These are phyloP conservation scores for Prunus mongolica DNA, from an alignment of 306 rosid genomes.

Conservation along the genomic window DNA sequence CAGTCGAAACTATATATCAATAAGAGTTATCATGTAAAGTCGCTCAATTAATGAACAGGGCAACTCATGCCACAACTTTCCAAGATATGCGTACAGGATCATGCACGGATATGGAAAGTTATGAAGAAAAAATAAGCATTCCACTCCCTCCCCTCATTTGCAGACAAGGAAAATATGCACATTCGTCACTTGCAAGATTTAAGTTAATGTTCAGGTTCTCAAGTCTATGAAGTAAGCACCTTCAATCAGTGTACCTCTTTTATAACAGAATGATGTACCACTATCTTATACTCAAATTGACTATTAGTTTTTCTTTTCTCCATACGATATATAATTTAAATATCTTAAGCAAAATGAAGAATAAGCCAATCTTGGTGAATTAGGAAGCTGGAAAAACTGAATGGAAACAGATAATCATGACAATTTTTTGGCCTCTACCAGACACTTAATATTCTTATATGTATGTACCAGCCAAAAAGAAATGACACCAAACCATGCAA, in stretches of 20 bases:
- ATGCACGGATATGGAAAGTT: not conserved
- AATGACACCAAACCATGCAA: not conserved
- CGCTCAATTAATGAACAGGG: not conserved
- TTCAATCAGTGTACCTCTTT: not conserved
- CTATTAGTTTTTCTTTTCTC: too few species aligned
- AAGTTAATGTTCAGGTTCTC: not conserved
- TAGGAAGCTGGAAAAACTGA: not conserved
- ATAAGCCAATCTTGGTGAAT: not conserved
- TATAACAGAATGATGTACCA: not conserved
- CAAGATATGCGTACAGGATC: not conserved
- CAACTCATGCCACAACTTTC: not conserved
- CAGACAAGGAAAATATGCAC: not conserved
- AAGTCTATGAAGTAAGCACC: not conserved
- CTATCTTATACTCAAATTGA: not conserved
- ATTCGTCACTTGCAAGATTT: not conserved
- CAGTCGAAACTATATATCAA: not conserved
- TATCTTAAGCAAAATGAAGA: not conserved
- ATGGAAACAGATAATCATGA: not conserved
- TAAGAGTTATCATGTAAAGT: not conserved
- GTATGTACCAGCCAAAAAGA: not conserved
- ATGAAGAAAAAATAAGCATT: not conserved
- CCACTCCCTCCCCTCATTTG: not conserved
- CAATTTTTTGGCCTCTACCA: not conserved
- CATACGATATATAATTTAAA: not conserved
- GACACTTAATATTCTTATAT: not conserved